phyloP scores from a whole-genome alignment of 306 rosid genomes.

The Gillenia trifoliata region DNA sequence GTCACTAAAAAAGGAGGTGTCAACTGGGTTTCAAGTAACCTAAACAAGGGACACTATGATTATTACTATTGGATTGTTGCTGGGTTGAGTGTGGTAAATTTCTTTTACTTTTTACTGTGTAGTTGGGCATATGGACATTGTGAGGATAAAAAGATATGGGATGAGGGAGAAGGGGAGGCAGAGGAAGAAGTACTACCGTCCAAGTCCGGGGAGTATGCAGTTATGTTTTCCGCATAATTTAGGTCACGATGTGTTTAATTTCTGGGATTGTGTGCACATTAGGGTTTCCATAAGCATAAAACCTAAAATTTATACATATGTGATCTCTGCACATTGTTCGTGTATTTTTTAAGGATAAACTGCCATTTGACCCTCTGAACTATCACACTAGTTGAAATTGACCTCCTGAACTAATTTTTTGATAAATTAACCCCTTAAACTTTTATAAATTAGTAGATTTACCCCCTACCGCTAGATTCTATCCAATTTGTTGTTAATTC shows the following conservation, averaged over 20 bases:
- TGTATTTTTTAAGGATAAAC: too few species aligned
- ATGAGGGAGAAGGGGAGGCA: slow-evolving; percentile 17
- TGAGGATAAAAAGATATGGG: slow-evolving; percentile 24
- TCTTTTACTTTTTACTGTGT: slow-evolving; percentile 48
- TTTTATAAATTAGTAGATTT: too few species aligned
- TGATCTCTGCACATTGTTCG: not conserved
- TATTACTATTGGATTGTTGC: slow-evolving; percentile 52
- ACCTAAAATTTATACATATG: not conserved
- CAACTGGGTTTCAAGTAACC: slow-evolving; percentile 52
- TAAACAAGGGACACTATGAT: slow-evolving; percentile 63
- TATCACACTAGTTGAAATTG: too few species aligned
- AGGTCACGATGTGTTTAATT: not conserved
- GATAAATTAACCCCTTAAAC: too few species aligned
- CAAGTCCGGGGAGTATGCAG: not conserved
- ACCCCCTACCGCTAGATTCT: too few species aligned
- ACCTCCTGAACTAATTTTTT: too few species aligned
- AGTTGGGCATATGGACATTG: slow-evolving; percentile 53
- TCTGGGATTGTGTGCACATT: not conserved
- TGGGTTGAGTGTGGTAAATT: slow-evolving; percentile 39
- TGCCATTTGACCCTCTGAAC: too few species aligned
- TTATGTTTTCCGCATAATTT: not conserved
- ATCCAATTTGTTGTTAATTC: too few species aligned
- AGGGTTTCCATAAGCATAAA: not conserved
- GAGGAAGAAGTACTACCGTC: not conserved
- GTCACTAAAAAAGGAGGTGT: slow-evolving; percentile 27